Base-by-base conservation (phyloP, 441 rosid genomes). In the Macaranga tanarius region DNA sequence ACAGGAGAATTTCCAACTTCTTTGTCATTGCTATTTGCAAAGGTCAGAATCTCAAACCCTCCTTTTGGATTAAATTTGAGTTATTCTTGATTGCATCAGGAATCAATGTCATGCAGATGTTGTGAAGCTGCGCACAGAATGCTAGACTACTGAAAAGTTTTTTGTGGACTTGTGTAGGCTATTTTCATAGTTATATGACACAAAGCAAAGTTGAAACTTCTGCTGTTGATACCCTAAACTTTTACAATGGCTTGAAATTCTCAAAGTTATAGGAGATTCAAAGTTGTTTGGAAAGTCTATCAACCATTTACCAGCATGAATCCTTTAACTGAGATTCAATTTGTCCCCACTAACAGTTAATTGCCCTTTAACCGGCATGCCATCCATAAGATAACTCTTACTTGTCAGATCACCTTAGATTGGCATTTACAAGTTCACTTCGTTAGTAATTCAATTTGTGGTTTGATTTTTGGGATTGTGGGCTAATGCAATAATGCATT, bases 1-100 rank as follows among this genome's bases (percentile, higher is more conserved):
- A 89, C 95, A 1, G 95, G 96, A 75, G 99, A 95, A 83, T 90
- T 95, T 82, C 99, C 99, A 40, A 68, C 79, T 80, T 95, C 99
- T 64, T 17, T 92, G 67, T 82, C 89, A 0, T 48, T 95, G 58
- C 82, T 95, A 75, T 74, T 89, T 73, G 96, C 96, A 60, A 95
- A 89, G 98, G 99, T 95, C 56, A 87, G 93, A 63, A 68, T 71
- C 67, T 69, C 70, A 15, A 52, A 11, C 40, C 71, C 40, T 20
- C 61, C 58, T 55, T 58, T 52, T 17, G 23, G 26, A 38, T 77
- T 66, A 50, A 12, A 40, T 40, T 11, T 47, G 57, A 28, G n/a
- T 11, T 28, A 23, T 45, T 54, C 17, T 64, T 45, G 10, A 51
- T 52, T 64, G 13, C 50, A 51, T 47, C 26, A 58, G 42, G 57